Conservation (phyloP, 2,329 filamentous ascomycete species). For the Ceratocystiopsis brevicomis region DNA sequence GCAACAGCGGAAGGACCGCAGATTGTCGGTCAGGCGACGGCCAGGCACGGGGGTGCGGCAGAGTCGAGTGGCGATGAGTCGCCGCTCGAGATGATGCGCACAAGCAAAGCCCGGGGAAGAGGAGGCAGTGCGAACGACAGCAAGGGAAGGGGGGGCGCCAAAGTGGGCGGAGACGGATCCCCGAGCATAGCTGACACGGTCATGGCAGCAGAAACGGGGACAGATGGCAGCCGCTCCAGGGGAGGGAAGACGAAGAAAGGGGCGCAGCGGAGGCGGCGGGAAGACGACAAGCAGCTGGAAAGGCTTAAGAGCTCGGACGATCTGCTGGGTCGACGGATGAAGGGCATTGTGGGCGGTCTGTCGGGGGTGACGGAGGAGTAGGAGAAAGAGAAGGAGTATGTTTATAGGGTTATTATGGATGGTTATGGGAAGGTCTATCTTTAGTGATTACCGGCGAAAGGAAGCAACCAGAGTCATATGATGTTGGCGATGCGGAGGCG, state of each 20-base stretch:
- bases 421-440: no score
- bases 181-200: no score
- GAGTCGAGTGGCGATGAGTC: constrained; percentile 58
- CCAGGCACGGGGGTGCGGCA: constrained; percentile 13
- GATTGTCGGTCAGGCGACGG: no score
- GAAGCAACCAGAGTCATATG: constrained; percentile 13
- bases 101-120: constrained; percentile 16
- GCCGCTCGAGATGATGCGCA: constrained; percentile 64
- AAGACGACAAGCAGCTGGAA: constrained; percentile 24
- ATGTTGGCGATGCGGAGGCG: constrained; percentile 28
- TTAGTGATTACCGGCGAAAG: no score
- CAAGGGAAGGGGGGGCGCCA: no score
- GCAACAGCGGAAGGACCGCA: no score
- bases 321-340: constrained; percentile 36
- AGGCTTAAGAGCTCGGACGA: constrained; percentile 40
- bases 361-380: constrained; percentile 27
- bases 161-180: no score
- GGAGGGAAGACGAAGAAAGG: constrained; percentile 13
- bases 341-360: constrained; percentile 34
- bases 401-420: no score
- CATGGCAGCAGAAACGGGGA: no score
- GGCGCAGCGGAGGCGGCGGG: constrained; percentile 5
- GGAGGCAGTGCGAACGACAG: no score
- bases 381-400: neutral
- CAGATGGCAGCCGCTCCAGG: no score